Conservation (phyloP, 208 protist species). For the Trypanosoma avium region DNA sequence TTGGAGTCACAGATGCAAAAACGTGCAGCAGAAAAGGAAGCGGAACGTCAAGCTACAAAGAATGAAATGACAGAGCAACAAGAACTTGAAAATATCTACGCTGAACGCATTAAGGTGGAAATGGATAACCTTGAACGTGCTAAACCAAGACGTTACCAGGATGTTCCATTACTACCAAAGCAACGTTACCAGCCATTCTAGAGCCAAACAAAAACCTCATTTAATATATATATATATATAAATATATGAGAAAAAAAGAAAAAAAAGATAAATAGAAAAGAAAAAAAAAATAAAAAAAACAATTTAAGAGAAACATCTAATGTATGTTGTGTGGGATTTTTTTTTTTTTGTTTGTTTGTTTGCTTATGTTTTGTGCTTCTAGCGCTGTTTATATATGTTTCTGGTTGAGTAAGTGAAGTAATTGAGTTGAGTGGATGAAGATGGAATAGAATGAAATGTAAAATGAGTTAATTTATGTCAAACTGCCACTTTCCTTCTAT, state of each 20-base stretch:
- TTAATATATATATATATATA: background rate
- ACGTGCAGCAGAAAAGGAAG: conserved; percentile 43
- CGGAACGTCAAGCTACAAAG: conserved; percentile 31
- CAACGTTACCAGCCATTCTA: conserved; percentile 42
- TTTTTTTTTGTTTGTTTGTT: too few relatives aligned
- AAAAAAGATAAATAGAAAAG: background rate
- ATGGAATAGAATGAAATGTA: too few relatives aligned
- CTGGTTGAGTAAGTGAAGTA: too few relatives aligned
- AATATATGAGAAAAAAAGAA: background rate
- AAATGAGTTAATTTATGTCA: too few relatives aligned
- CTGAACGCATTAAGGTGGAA: conserved; percentile 66
- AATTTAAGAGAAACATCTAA: too few relatives aligned
- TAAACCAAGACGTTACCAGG: conserved; percentile 67
- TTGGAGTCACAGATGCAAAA: conserved; percentile 65
- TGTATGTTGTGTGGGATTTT: too few relatives aligned
- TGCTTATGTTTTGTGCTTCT: too few relatives aligned
- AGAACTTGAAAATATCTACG: conserved; percentile 47
- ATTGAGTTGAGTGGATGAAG: too few relatives aligned
- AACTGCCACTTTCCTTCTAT: too few relatives aligned
- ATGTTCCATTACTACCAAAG: conserved; percentile 67
- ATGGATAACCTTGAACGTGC: conserved; percentile 77
- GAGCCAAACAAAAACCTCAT: background rate
- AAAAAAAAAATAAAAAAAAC: background rate
- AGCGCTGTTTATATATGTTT: too few relatives aligned
- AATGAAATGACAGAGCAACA: conserved; percentile 63